Conservation (phyloP, 2,329 filamentous ascomycete genomes). For the Lomentospora prolificans region DNA sequence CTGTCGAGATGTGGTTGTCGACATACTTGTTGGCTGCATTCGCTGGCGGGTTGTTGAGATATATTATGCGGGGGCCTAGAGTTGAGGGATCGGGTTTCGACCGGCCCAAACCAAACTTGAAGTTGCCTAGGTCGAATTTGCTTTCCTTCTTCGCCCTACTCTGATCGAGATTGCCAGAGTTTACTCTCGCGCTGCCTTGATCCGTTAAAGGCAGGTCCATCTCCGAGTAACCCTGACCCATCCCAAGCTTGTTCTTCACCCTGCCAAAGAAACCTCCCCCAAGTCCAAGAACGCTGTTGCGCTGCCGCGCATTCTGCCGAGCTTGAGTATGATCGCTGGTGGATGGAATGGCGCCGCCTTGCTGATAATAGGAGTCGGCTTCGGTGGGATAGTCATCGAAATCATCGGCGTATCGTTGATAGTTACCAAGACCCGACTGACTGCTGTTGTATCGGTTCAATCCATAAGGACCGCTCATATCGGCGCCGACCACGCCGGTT, state of each 20-base stretch:
- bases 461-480: conserved; percentile 30
- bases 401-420: conserved; percentile 83
- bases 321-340: conserved; percentile 14
- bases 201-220: conserved; percentile 97
- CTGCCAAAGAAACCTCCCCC: conserved; percentile 80
- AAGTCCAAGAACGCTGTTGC: conserved; percentile 81
- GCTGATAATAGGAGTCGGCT: conserved; percentile 73
- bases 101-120: conserved; percentile 87
- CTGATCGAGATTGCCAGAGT: conserved; percentile 29
- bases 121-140: conserved; percentile 61
- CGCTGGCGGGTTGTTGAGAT: conserved; percentile 91
- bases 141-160: conserved; percentile 34
- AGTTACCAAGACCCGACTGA: conserved; percentile 75
- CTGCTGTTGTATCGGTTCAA: conserved; percentile 53
- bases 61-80: conserved; percentile 82
- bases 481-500: conserved; percentile 8
- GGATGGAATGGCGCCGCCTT: conserved; percentile 46
- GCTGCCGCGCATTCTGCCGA: conserved; percentile 52
- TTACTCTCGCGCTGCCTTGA: conserved; percentile 34
- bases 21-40: conserved; percentile 84
- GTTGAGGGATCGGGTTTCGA: conserved; percentile 82
- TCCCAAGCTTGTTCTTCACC: conserved; percentile 83
- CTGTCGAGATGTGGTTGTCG: conserved; percentile 94
- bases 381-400: conserved; percentile 75
- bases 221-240: conserved; percentile 84